A percentile compares a stretch with the other conserved stretches of the same genome.
phyloP scores from a whole-genome alignment of 1,139 yeast species.

The Candida glucosophila region DNA sequence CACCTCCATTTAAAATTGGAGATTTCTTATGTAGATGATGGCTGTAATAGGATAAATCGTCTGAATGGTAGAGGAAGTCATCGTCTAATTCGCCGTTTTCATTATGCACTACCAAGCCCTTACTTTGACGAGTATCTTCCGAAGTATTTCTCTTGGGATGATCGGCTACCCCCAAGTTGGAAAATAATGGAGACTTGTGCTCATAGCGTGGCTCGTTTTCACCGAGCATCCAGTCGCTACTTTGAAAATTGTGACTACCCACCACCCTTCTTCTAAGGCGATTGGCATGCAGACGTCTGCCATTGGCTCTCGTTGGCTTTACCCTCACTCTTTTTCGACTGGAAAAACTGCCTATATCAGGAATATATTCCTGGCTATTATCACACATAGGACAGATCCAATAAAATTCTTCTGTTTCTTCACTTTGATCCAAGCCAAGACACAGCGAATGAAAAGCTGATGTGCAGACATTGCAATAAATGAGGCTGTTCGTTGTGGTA shows the following conservation, averaged over 20 bases:
- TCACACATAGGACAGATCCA: slow-evolving; percentile 44
- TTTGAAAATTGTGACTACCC: not conserved
- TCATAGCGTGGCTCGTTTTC: too few relatives aligned
- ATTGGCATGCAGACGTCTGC: too few relatives aligned
- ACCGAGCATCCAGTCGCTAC: too few relatives aligned
- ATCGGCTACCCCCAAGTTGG: not conserved
- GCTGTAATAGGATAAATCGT: slow-evolving; percentile 2
- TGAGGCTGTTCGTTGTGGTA: slow-evolving; percentile 12
- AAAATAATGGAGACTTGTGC: not conserved
- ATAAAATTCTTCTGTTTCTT: slow-evolving; percentile 6
- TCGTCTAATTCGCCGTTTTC: slow-evolving; percentile 30
- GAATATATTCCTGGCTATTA: slow-evolving; percentile 19
- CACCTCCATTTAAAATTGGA: slow-evolving; percentile 33
- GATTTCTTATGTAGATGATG: slow-evolving; percentile 3
- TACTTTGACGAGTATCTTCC: slow-evolving; percentile 1
- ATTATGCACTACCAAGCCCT: slow-evolving; percentile 21
- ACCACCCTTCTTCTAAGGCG: not conserved
- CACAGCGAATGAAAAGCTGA: slow-evolving; percentile 29
- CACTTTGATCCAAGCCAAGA: slow-evolving; percentile 16
- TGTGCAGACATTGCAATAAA: slow-evolving; percentile 26
- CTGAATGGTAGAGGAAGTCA: slow-evolving; percentile 18
- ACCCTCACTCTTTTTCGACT: too few relatives aligned
- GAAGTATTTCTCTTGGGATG: not conserved
- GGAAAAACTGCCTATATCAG: too few relatives aligned
- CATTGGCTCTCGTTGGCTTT: not conserved